Evolutionary conservation across 2,329 filamentous ascomycete species (phyloP).

Genomic region (Talaromyces islandicus): DNA sequence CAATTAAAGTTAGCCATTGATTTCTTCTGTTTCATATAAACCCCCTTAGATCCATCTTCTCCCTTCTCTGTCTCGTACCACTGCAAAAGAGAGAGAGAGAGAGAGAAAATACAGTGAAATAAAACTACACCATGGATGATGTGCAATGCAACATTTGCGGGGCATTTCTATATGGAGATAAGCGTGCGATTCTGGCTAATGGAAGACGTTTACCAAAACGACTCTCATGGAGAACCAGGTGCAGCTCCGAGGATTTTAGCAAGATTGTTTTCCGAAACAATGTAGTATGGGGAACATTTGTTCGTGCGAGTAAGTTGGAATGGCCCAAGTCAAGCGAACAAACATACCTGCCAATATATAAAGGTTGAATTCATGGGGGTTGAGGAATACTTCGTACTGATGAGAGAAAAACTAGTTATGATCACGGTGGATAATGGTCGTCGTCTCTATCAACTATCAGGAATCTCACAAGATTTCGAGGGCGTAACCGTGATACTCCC

Average conservation of each 20-base stretch:
- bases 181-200: background rate
- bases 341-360: too few species aligned
- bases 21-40: too few species aligned
- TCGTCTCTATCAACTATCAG: conserved; percentile 5
- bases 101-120: too few species aligned
- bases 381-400: background rate
- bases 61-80: too few species aligned
- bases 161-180: background rate
- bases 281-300: conserved; percentile 3
- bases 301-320: conserved; percentile 6
- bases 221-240: conserved; percentile 2
- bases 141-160: background rate
- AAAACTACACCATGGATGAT: too few species aligned
- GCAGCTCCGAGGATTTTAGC: conserved; percentile 3
- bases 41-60: too few species aligned
- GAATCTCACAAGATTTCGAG: background rate
- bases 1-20: too few species aligned
- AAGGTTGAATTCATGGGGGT: background rate
- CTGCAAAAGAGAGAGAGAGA: too few species aligned
- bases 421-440: background rate
- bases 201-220: background rate
- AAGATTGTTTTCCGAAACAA: conserved; percentile 5
- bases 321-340: too few species aligned
- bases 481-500: background rate
- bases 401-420: background rate